Percentiles rank a stretch among this genome's conserved stretches.
phyloP scores from a whole-genome alignment of 2,329 filamentous ascomycete genomes.

The Cryphonectria naterciae region DNA sequence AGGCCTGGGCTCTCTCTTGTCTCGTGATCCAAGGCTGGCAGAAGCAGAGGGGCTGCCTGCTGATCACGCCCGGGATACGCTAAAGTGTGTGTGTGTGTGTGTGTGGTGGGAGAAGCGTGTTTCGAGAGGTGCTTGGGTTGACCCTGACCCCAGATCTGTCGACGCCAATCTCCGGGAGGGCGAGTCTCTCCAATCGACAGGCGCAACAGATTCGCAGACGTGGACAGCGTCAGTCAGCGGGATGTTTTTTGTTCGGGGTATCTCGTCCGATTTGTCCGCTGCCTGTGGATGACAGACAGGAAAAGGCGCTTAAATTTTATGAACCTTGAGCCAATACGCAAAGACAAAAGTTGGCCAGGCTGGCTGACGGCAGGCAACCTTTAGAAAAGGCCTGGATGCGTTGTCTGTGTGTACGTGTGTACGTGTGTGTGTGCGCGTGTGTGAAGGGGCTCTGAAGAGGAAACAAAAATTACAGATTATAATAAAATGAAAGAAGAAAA shows the following conservation, averaged over 20 bases:
- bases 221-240: not conserved
- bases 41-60: not conserved
- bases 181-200: constrained; percentile 1
- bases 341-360: not conserved
- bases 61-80: not conserved
- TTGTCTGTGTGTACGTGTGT: too few relatives aligned
- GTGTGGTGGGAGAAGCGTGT: constrained; percentile 21
- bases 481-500: not conserved
- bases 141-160: constrained; percentile 23
- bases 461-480: not conserved
- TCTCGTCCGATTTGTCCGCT: constrained; percentile 9
- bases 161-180: constrained; percentile 15
- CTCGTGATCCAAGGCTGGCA: not conserved
- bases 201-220: not conserved
- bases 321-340: not conserved
- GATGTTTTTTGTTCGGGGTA: not conserved
- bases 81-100: not conserved
- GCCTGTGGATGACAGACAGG: not conserved
- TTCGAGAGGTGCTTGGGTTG: constrained; percentile 28
- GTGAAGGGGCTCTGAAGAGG: not conserved
- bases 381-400: not conserved
- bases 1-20: not conserved
- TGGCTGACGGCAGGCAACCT: constrained; percentile 1
- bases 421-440: not conserved
- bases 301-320: constrained; percentile 9